These are phyloP conservation scores for Taiozyma sp. DNA, from an alignment of 1,139 yeast genomes.

Conservation along the genomic window DNA sequence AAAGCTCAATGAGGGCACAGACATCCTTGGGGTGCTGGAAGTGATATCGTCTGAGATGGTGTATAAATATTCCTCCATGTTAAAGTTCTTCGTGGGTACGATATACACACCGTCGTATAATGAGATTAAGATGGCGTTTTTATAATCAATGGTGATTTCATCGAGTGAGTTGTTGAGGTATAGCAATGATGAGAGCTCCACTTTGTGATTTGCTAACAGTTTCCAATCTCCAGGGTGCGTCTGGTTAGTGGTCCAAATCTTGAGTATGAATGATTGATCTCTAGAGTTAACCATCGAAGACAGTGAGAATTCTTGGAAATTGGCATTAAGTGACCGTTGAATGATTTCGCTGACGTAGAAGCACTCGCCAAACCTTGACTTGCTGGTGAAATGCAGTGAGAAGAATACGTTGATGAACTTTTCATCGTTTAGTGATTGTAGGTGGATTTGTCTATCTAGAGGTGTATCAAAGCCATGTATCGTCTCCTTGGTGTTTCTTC, in stretches of 20 bases:
- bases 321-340: conserved; percentile 29
- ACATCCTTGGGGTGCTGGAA: conserved; percentile 1
- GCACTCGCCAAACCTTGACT: conserved; percentile 20
- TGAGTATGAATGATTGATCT: conserved; percentile 13
- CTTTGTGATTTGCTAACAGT: conserved; percentile 19
- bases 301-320: conserved; percentile 30
- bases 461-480: conserved; percentile 21
- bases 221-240: conserved; percentile 24
- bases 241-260: conserved; percentile 22
- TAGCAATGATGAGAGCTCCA: conserved; percentile 26
- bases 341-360: conserved; percentile 38
- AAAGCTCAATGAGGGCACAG: conserved; percentile 25
- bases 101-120: conserved; percentile 37
- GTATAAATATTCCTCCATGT: conserved; percentile 10
- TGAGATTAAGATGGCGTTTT: conserved; percentile 32
- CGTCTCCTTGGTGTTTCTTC: conserved; percentile 14
- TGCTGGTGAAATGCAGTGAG: conserved; percentile 28
- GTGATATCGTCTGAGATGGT: conserved; percentile 2
- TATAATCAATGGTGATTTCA: conserved; percentile 16
- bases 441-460: conserved; percentile 26
- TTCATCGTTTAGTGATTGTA: conserved; percentile 26
- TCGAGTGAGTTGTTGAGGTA: conserved; percentile 27
- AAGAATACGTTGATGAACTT: conserved; percentile 33
- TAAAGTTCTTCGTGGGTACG: conserved; percentile 11
- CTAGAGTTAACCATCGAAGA: conserved; percentile 4